Evolutionary conservation across 1,139 yeast genomes (phyloP), one percentile per base, ranked within the genome.

Genomic region (Yamadazyma blattariae): DNA sequence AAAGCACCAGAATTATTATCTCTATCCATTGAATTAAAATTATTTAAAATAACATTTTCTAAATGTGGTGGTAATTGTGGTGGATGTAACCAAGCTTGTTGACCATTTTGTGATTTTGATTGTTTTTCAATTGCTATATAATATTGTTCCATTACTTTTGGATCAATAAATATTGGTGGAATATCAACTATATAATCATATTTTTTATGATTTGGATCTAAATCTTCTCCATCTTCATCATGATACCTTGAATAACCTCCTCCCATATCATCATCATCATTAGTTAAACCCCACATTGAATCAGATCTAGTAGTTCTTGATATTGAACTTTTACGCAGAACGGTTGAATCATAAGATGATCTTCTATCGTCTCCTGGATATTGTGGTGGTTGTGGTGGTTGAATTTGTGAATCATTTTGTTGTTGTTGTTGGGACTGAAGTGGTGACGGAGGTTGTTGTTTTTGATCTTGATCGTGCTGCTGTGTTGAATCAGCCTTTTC

Each of bases 101-200:
- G 79, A 38, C 81, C 84, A 49, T 74, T 77, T 34, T 78, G 79
- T 34, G 69, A 69, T 48, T 77, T 77, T 37, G 83, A 78, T 49
- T 81, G 86, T 48, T 74, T 74, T 50, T 84, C 94, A 35, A 84
- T 68, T 1, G 92, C 85, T 34, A 79, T 65, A 50, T 84, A 84
- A 52, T 84, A 84, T 46, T 67, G 74, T 46, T 70, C 76, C 75
- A 70, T 70, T 14, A 69, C 75, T 47, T 68, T 67, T 5, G 92
- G 89, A 48, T 85, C 94, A 3, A 86, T 78, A 58, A 92, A 90
- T 21, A 92, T 89, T 2, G 95, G 89, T 1, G 98, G 98, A 31
- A 92, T 90, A 42, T 78, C 82, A 34, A 67, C 71, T 22, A 81
- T 78, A 56, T 80, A 85, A 41, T 75, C 69, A 32, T 48, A 57